Evolutionary conservation across 139 green algal species (phyloP).

Genomic region (Micromonas commoda): DNA sequence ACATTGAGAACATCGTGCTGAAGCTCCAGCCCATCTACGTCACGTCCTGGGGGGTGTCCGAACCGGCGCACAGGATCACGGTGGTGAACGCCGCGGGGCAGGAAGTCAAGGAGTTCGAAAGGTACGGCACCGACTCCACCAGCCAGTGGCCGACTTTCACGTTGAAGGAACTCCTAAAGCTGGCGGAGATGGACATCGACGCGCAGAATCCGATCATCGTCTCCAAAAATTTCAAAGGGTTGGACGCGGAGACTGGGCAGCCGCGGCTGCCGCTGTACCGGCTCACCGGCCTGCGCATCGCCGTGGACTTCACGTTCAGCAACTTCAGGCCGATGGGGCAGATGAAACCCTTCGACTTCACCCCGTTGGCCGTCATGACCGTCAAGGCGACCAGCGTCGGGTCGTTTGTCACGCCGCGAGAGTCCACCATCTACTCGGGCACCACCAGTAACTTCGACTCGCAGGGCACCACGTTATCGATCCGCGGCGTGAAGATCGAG

Average conservation of each 20-base stretch:
- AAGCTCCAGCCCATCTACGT: no score
- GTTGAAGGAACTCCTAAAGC: not conserved
- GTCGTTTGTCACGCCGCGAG: not conserved
- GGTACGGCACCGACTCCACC: not conserved
- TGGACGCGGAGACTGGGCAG: no score
- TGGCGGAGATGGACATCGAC: not conserved
- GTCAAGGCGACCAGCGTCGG: not conserved
- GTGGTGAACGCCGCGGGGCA: no score
- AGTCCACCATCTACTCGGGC: not conserved
- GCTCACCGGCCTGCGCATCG: constrained; percentile 1
- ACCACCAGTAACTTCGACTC: not conserved
- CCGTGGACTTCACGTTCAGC: constrained; percentile 4
- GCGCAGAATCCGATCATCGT: constrained; percentile 1
- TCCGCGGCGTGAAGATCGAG: constrained; percentile 3
- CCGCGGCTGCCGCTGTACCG: constrained; percentile 5
- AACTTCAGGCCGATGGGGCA: constrained; percentile 14
- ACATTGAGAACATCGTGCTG: no score
- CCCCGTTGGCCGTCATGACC: not conserved
- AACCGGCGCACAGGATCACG: no score
- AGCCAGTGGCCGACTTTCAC: not conserved
- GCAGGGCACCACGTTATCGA: not conserved
- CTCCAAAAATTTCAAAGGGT: not conserved
- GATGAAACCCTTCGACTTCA: constrained; percentile 12
- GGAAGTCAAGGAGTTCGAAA: no score
- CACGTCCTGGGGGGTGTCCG: no score